phyloP scores from a whole-genome alignment of 768 basidiomycete species.

The Coprinellus aureogranulatus region DNA sequence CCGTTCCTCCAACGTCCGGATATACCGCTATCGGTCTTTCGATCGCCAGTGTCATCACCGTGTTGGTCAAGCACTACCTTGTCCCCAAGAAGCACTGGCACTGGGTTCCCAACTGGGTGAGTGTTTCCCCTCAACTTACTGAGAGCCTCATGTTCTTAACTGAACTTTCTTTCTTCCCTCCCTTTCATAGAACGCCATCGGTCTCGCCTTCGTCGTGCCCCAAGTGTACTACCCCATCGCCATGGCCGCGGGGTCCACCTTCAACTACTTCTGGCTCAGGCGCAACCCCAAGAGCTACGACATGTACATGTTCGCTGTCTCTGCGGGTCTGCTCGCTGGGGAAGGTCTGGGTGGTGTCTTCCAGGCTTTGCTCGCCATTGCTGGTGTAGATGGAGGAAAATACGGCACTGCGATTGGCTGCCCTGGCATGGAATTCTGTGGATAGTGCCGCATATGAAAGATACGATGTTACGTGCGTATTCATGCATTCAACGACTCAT shows the following conservation, averaged over 20 bases:
- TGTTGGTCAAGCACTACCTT: slow-evolving; percentile 44
- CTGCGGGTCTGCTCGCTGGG: slow-evolving; percentile 55
- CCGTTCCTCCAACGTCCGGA: too few species aligned
- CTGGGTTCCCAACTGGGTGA: slow-evolving; percentile 52
- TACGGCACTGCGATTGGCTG: slow-evolving; percentile 54
- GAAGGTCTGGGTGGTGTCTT: slow-evolving; percentile 64
- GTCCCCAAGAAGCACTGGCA: slow-evolving; percentile 49
- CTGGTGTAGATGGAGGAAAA: slow-evolving; percentile 48
- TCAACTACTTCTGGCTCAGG: slow-evolving; percentile 49
- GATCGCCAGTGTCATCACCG: slow-evolving; percentile 41
- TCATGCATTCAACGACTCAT: too few species aligned
- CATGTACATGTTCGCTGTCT: slow-evolving; percentile 58
- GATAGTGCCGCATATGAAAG: slow-evolving; percentile 24
- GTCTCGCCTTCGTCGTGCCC: slow-evolving; percentile 53
- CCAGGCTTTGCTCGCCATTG: slow-evolving; percentile 52
- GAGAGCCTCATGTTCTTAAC: too few species aligned
- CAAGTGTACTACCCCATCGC: slow-evolving; percentile 50
- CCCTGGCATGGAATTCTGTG: slow-evolving; percentile 52
- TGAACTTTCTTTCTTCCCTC: too few species aligned
- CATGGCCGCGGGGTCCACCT: slow-evolving; percentile 48
- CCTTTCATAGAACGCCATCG: slow-evolving; percentile 42
- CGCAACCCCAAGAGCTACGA: slow-evolving; percentile 43
- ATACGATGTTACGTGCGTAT: too few species aligned
- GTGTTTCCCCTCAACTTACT: slow-evolving; percentile 7
- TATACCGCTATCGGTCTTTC: slow-evolving; percentile 49